A percentile compares a stretch with the other conserved stretches of the same genome.
Evolutionary conservation across 2,329 filamentous ascomycete species (phyloP).

Genomic region (Graphilbum ipis-grandicollis): DNA sequence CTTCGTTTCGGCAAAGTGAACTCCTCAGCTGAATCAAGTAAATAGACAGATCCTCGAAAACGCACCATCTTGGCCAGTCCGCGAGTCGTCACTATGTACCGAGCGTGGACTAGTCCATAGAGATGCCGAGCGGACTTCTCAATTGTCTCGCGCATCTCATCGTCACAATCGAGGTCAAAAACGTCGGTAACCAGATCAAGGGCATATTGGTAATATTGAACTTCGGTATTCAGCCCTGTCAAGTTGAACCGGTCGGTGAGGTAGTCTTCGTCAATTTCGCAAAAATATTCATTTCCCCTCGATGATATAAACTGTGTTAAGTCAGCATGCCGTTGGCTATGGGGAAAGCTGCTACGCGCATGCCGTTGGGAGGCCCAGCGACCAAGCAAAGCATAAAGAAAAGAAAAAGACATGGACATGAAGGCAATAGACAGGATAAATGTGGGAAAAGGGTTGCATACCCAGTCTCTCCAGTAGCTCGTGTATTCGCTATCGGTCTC

Average conservation of each 20-base stretch:
- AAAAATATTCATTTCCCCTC: constrained; percentile 96
- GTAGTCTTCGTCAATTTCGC: constrained; percentile 98
- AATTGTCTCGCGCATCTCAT: constrained; percentile 94
- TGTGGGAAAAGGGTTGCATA: constrained; percentile 37
- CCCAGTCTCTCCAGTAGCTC: constrained; percentile 99
- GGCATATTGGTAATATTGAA: constrained; percentile 98
- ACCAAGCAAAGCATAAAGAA: no score
- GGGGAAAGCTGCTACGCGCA: not conserved
- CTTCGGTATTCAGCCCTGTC: constrained; percentile 90
- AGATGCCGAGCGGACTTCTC: constrained; percentile 93
- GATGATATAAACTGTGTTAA: constrained; percentile 99
- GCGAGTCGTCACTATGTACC: constrained; percentile 91
- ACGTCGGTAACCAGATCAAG: constrained; percentile 95
- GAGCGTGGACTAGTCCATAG: constrained; percentile 87
- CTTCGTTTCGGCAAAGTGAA: no score
- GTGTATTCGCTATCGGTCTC: constrained; percentile 98
- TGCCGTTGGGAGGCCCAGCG: no score
- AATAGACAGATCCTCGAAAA: not conserved
- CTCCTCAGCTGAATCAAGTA: not conserved
- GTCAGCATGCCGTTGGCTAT: no score
- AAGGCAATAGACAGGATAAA: constrained; percentile 1
- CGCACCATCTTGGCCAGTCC: constrained; percentile 90
- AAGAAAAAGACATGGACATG: no score
- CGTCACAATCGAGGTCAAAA: constrained; percentile 95
- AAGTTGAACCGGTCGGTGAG: constrained; percentile 96